These are phyloP conservation scores for Clavispora asparagi DNA, from an alignment of 805 yeast genomes.

Conservation along the genomic window DNA sequence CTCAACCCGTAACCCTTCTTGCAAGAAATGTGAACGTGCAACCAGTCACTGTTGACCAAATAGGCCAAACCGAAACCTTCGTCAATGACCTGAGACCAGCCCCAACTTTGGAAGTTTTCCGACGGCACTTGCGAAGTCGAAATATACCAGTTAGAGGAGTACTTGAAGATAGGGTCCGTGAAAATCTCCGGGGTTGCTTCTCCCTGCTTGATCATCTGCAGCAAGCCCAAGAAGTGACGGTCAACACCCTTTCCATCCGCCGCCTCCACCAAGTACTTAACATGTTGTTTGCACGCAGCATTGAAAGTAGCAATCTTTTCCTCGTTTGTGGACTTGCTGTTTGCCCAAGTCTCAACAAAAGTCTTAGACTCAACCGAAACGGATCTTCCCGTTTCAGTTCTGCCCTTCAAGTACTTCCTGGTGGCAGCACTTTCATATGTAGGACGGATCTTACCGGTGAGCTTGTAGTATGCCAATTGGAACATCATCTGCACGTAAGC, in stretches of 20 bases:
- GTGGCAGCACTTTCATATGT: slow-evolving; percentile 97
- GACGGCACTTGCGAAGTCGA: slow-evolving; percentile 89
- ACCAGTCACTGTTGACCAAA: slow-evolving; percentile 80
- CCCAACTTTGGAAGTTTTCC: slow-evolving; percentile 79
- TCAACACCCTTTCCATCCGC: slow-evolving; percentile 86
- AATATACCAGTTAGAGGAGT: slow-evolving; percentile 79
- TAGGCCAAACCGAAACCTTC: slow-evolving; percentile 93
- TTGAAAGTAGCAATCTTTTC: slow-evolving; percentile 66
- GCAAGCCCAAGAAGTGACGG: slow-evolving; percentile 88
- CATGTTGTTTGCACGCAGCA: slow-evolving; percentile 70
- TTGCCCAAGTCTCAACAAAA: slow-evolving; percentile 73
- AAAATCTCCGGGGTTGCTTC: slow-evolving; percentile 64
- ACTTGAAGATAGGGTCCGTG: slow-evolving; percentile 68
- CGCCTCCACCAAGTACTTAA: slow-evolving; percentile 67
- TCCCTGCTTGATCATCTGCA: slow-evolving; percentile 57
- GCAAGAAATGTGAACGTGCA: slow-evolving; percentile 79
- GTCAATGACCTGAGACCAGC: slow-evolving; percentile 93
- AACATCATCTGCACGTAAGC: slow-evolving; percentile 87
- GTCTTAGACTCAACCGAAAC: slow-evolving; percentile 67
- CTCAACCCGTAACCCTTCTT: slow-evolving; percentile 58
- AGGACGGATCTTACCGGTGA: slow-evolving; percentile 75
- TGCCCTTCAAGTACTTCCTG: slow-evolving; percentile 78
- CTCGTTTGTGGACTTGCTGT: slow-evolving; percentile 41
- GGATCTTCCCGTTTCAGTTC: slow-evolving; percentile 90
- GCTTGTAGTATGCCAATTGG: slow-evolving; percentile 85